Conservation (phyloP, 1,284 basidiomycete genomes). For the Ustilago cynodontis region DNA sequence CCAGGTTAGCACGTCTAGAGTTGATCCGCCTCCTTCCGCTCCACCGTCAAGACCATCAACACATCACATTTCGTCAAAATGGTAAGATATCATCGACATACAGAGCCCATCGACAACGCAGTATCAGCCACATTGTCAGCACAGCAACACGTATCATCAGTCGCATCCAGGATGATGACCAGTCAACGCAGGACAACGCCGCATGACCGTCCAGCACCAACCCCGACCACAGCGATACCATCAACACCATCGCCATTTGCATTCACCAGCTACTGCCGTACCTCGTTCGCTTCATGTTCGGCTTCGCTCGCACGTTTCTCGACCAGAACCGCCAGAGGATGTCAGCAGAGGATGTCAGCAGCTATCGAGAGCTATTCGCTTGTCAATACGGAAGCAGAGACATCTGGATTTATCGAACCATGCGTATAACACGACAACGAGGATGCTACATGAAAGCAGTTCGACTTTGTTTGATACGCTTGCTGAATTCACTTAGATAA, state of each 20-base stretch:
- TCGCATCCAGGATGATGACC: background rate
- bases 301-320: background rate
- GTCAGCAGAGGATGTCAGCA: background rate
- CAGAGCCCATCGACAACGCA: constrained; percentile 21
- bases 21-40: constrained; percentile 27
- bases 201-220: background rate
- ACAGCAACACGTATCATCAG: background rate
- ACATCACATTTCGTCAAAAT: constrained; percentile 52
- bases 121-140: constrained; percentile 17
- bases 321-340: too few species aligned
- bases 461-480: background rate
- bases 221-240: background rate
- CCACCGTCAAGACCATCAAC: constrained; percentile 58
- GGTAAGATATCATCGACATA: constrained; percentile 46
- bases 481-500: background rate
- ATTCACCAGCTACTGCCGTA: background rate
- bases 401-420: background rate
- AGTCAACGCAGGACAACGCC: background rate
- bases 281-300: background rate
- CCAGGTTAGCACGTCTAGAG: constrained; percentile 19
- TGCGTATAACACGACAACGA: background rate
- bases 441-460: background rate
- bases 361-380: background rate
- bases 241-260: background rate
- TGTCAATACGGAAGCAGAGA: background rate